Percentiles rank a stretch among this genome's conserved stretches.
Evolutionary conservation across 2,329 filamentous ascomycete genomes (phyloP).

Genomic region (Sporothrix inflata): DNA sequence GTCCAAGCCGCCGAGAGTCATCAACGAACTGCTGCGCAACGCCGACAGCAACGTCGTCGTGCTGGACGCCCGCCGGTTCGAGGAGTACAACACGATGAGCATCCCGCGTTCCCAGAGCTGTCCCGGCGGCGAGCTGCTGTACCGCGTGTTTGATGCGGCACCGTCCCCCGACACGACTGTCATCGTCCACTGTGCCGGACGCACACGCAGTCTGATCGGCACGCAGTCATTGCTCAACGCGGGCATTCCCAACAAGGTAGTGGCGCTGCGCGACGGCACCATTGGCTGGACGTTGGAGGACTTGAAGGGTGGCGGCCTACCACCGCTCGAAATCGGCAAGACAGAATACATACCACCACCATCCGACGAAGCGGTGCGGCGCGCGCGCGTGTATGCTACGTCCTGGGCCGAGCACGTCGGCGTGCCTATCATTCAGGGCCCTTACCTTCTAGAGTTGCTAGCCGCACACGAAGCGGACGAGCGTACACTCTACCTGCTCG

Average conservation of each 20-base stretch:
- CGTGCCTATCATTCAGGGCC: neutral
- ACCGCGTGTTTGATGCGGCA: conserved; percentile 25
- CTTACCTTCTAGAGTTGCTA: neutral
- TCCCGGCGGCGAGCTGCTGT: conserved; percentile 28
- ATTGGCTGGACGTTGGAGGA: conserved; percentile 27
- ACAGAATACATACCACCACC: conserved; percentile 18
- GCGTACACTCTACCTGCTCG: conserved; percentile 23
- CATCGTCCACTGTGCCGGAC: conserved; percentile 26
- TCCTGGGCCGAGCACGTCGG: conserved; percentile 25
- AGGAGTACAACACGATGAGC: conserved; percentile 30
- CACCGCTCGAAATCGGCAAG: conserved; percentile 25
- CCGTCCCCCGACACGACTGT: conserved; percentile 25
- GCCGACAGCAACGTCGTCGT: conserved; percentile 9
- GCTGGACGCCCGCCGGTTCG: conserved; percentile 20
- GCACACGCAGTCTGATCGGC: conserved; percentile 24
- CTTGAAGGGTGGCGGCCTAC: neutral
- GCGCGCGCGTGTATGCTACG: conserved; percentile 5
- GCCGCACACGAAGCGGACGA: neutral
- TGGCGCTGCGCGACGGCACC: conserved; percentile 26
- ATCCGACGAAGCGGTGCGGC: neutral
- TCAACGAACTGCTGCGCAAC: neutral
- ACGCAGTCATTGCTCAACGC: conserved; percentile 26
- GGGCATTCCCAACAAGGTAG: conserved; percentile 19
- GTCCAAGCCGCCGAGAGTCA: conserved; percentile 8
- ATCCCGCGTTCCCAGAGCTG: conserved; percentile 27